Evolutionary conservation across 805 yeast species (phyloP).

Genomic region (Nematodospora valgi): DNA sequence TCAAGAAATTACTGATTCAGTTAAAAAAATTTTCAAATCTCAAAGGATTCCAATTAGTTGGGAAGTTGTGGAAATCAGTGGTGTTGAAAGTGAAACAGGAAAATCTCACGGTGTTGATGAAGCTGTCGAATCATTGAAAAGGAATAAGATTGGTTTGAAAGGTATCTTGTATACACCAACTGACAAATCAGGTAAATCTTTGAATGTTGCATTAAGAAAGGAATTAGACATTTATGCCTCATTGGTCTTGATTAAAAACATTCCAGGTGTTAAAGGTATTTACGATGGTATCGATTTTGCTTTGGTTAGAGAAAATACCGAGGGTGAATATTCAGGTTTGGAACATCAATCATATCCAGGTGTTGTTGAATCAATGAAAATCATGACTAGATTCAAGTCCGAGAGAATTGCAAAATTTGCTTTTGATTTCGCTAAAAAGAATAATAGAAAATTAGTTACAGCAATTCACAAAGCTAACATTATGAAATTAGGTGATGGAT

Average conservation of each 20-base stretch:
- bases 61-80: conserved; percentile 57
- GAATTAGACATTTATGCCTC: conserved; percentile 95
- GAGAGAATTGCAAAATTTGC: conserved; percentile 98
- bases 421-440: conserved; percentile 89
- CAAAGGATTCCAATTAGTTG: conserved; percentile 91
- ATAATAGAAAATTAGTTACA: conserved; percentile 88
- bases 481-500: conserved; percentile 98
- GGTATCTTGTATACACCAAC: conserved; percentile 93
- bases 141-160: conserved; percentile 95
- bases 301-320: conserved; percentile 96
- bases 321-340: conserved; percentile 97
- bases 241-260: conserved; percentile 86
- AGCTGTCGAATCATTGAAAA: conserved; percentile 86
- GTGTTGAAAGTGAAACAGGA: conserved; percentile 46
- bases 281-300: conserved; percentile 88
- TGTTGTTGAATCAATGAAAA: conserved; percentile 94
- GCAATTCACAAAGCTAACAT: conserved; percentile 99
- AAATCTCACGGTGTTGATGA: conserved; percentile 61
- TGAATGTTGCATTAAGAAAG: conserved; percentile 95
- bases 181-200: conserved; percentile 71
- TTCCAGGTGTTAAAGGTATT: conserved; percentile 91
- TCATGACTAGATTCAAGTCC: conserved; percentile 89
- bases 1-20: conserved; percentile 91
- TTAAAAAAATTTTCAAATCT: conserved; percentile 80
- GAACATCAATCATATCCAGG: conserved; percentile 98